Evolutionary conservation across 2,329 filamentous ascomycete genomes (phyloP), one percentile per base, ranked within the genome.

Genomic region (Emericellopsis cladophorae): DNA sequence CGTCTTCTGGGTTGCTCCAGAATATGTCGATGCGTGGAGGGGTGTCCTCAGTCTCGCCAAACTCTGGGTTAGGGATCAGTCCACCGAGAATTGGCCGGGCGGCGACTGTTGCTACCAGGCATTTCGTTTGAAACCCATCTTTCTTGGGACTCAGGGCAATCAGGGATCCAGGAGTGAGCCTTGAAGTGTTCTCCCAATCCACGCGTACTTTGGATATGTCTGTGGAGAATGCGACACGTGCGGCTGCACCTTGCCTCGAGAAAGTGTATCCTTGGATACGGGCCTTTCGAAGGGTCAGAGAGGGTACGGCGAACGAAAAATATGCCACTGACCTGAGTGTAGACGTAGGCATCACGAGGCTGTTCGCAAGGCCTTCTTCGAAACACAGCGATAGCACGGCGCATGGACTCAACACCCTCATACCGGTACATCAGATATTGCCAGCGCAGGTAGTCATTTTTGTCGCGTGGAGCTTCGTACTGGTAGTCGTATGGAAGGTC

Each of bases 371-470:
- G 11, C 7, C 22, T 51, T 1, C 57, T 47, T 21, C 66, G 70
- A 41, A 83, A 71, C 11, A 67, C 59, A 0, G 64, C 60, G 1
- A 94, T 70, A 0, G 84, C 79, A 45, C 76, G 70, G 7, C 87
- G 73, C 1, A 95, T 65, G 1, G 79, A 72, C 11, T 81, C 73
- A 4, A 84, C 65, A 0, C 78, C 74, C 53, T 95, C 87, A 51
- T 87, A 83, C 3, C 88, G 72, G 7, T 87, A 67, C 2, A 95
- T 70, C 4, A 76, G 66, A 53, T 92, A 94, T 39, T 93, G 84
- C 0, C 76, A 72, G 26, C 75, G 65, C 0, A 95, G 64, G 43
- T 94, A 95, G 0, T 69, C 65, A 8, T 31, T 15, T n/a, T 40
- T 40, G 11, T 35, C 26, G 9, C 26, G 26, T 7, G 26, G 26